Base-by-base conservation (phyloP, 208 protist genomes). In the Trypanosoma vivax region DNA sequence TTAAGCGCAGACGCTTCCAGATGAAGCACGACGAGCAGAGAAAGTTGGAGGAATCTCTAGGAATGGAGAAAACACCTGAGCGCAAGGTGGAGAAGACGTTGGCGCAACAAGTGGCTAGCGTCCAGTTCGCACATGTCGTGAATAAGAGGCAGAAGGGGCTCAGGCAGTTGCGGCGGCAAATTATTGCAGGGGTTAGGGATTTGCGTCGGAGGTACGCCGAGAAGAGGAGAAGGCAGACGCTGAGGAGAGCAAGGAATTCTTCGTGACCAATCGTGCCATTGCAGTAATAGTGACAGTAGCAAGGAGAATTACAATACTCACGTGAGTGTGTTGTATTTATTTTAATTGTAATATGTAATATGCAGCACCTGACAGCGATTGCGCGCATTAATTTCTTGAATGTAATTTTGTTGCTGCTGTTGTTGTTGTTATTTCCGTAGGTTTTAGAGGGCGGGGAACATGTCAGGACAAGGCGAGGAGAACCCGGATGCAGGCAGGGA, bases 121-220 rank as follows among this genome's bases (percentile, higher is more conserved):
- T 93, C 50, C 52, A 86, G 37, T 82, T 93, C 47, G 66, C 69
- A 5, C 74, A 90, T 53, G 51, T 85, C 23, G 61, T 93, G 4
- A 88, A 88, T 65, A 86, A 73, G 46, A 67, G 85, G 31, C 70
- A 86, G 35, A 90, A 90, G 37, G 79, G 79, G 11, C 70, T 85
- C 28, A 81, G 74, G 42, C 54, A 75, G 31, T 60, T 93, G 23
- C 69, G 85, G 3, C 83, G 76, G 61, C 70, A 93, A 38, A 88
- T 93, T 34, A 67, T 93, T 11, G 52, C 40, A 11, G 78, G 76
- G 27, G 85, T 90, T 11, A 82, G 81, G 39, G 70, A 84, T 42
- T 48, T 90, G 41, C 72, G 79, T 14, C 52, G 79, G 9, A 39
- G 75, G 10, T 49, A 82, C 37, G 54, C 69, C 25, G 64, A 81